These are phyloP conservation scores for Septoria petroselini DNA, from an alignment of 2,329 filamentous ascomycete species.

Conservation along the genomic window DNA sequence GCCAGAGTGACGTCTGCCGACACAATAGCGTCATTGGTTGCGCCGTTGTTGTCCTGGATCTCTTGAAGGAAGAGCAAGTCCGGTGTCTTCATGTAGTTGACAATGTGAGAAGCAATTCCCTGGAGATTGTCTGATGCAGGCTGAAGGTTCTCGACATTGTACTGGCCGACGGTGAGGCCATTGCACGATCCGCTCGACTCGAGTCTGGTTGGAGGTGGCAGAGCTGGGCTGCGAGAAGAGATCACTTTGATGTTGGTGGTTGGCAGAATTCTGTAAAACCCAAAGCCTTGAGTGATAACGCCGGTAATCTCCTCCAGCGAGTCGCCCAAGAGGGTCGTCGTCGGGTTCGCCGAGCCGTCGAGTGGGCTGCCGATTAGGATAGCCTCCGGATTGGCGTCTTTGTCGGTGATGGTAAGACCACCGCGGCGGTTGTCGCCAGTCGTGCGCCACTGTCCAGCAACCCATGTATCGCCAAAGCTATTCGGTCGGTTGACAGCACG, in stretches of 20 bases:
- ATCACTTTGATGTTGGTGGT: slow-evolving; percentile 55
- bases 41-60: slow-evolving; percentile 64
- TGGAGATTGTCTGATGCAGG: slow-evolving; percentile 56
- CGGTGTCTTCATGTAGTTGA: slow-evolving; percentile 60
- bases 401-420: slow-evolving; percentile 61
- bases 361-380: slow-evolving; percentile 64
- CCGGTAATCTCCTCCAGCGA: slow-evolving; percentile 64
- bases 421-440: slow-evolving; percentile 62
- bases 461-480: slow-evolving; percentile 65
- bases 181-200: slow-evolving; percentile 56
- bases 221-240: slow-evolving; percentile 44
- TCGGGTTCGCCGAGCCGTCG: slow-evolving; percentile 61
- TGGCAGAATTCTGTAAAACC: slow-evolving; percentile 67
- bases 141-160: slow-evolving; percentile 68
- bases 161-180: slow-evolving; percentile 62
- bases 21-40: slow-evolving; percentile 58
- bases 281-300: slow-evolving; percentile 63
- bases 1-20: slow-evolving; percentile 58
- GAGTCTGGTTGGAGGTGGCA: slow-evolving; percentile 54
- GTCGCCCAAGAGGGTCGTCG: slow-evolving; percentile 62
- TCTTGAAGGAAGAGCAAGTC: slow-evolving; percentile 68
- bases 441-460: slow-evolving; percentile 62
- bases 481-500: slow-evolving; percentile 61
- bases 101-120: slow-evolving; percentile 63
- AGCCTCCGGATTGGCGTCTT: slow-evolving; percentile 67